Conservation (phyloP, 805 yeast species). For the Myxozyma geophila region DNA sequence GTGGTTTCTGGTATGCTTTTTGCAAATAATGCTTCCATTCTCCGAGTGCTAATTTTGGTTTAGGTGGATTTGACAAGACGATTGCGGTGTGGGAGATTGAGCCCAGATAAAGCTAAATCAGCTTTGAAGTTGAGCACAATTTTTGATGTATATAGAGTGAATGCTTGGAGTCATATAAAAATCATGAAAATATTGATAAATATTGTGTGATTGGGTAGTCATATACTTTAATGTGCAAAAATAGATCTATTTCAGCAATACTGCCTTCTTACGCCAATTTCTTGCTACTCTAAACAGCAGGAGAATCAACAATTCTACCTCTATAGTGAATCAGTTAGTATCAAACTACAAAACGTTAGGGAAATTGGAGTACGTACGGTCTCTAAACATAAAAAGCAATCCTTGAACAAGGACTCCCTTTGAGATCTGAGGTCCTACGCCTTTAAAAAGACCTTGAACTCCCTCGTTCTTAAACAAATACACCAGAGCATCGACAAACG, state of each 20-base stretch:
- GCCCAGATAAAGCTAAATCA: conserved; percentile 7
- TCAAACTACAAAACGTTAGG: conserved; percentile 37
- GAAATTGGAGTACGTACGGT: conserved; percentile 46
- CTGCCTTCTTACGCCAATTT: conserved; percentile 12
- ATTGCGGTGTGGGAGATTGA: conserved; percentile 45
- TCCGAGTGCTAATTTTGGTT: background rate
- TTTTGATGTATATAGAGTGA: too few relatives aligned
- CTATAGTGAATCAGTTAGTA: conserved; percentile 34
- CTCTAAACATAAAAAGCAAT: conserved; percentile 77
- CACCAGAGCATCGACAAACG: conserved; percentile 62
- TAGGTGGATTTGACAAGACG: conserved; percentile 53
- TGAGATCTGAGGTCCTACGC: conserved; percentile 74
- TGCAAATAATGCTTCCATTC: background rate
- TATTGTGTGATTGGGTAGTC: background rate
- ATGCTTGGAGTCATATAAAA: background rate
- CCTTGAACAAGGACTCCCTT: conserved; percentile 89
- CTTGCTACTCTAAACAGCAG: conserved; percentile 35
- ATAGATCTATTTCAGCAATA: conserved; percentile 11
- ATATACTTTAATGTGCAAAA: background rate
- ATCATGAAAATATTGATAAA: background rate
- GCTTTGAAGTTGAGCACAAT: too few relatives aligned
- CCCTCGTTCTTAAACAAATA: conserved; percentile 71
- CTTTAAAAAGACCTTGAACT: conserved; percentile 70
- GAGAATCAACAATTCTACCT: conserved; percentile 39
- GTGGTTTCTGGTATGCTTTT: conserved; percentile 49